Percentiles rank a stretch among this genome's conserved stretches.
Evolutionary conservation across 768 basidiomycete species (phyloP).

Genomic region (Crepidotus variabilis): DNA sequence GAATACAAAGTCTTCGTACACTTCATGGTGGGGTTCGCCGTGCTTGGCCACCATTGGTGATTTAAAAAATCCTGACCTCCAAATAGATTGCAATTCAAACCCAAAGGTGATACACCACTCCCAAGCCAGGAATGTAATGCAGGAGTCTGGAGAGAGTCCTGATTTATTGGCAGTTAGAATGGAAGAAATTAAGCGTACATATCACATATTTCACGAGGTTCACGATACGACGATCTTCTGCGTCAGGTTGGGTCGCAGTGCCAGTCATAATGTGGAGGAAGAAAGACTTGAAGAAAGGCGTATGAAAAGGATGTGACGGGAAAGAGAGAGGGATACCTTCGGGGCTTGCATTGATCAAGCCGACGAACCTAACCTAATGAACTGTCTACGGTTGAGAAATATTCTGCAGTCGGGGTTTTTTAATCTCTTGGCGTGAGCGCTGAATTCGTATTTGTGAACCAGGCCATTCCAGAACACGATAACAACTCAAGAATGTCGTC

Average conservation of each 20-base stretch:
- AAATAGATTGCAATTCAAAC: slow-evolving; percentile 1
- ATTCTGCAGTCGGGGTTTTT: too few species aligned
- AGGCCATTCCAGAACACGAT: too few species aligned
- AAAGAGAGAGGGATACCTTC: too few species aligned
- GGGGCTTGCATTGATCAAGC: too few species aligned
- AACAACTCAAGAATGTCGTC: too few species aligned
- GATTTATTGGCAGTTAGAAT: not conserved
- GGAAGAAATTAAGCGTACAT: not conserved
- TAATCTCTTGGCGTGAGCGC: too few species aligned
- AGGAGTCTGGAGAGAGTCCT: not conserved
- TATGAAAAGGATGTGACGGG: too few species aligned
- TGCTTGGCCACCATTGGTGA: not conserved
- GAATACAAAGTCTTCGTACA: not conserved
- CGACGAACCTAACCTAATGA: too few species aligned
- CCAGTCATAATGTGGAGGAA: not conserved
- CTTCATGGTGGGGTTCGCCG: too few species aligned
- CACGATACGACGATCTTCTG: not conserved
- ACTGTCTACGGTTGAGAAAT: too few species aligned
- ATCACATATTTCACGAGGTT: not conserved
- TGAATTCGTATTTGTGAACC: too few species aligned
- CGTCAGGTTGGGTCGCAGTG: not conserved
- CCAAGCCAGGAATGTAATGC: not conserved
- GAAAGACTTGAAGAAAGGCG: not conserved
- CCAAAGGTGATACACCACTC: slow-evolving; percentile 1
- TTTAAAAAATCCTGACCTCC: not conserved